Evolutionary conservation across 1,284 basidiomycete genomes (phyloP).

Genomic region (Gymnopus androsaceus): DNA sequence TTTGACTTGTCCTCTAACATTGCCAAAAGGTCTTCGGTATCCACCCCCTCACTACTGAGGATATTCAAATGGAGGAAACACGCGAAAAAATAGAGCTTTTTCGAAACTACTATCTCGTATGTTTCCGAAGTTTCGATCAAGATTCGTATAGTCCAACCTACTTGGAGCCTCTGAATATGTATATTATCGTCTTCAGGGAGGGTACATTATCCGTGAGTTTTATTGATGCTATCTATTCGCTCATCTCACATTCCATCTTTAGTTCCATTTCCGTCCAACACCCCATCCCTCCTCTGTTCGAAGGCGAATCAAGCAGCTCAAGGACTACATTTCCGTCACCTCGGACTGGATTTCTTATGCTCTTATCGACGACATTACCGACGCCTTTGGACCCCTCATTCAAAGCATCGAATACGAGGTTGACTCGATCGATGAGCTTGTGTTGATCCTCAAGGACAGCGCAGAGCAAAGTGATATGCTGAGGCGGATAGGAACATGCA

Average conservation of each 20-base stretch:
- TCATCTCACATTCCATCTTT: background rate
- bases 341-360: slow-evolving; percentile 99
- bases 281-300: slow-evolving; percentile 98
- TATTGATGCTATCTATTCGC: background rate
- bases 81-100: slow-evolving; percentile 99
- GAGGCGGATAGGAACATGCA: slow-evolving; percentile 90
- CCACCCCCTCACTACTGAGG: slow-evolving; percentile 98
- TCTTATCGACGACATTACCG: slow-evolving; percentile 99
- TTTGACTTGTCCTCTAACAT: background rate
- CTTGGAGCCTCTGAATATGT: slow-evolving; percentile 99
- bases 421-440: slow-evolving; percentile 97
- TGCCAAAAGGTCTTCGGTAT: slow-evolving; percentile 84
- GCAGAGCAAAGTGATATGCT: slow-evolving; percentile 67
- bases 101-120: slow-evolving; percentile 98
- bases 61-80: slow-evolving; percentile 99
- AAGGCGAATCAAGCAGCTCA: slow-evolving; percentile 97
- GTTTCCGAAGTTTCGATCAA: slow-evolving; percentile 99
- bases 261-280: slow-evolving; percentile 98
- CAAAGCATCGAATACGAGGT: slow-evolving; percentile 99
- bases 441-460: slow-evolving; percentile 84
- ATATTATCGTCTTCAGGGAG: slow-evolving; percentile 98
- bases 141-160: slow-evolving; percentile 97
- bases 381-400: slow-evolving; percentile 98
- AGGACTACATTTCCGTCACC: slow-evolving; percentile 98
- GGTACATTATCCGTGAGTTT: slow-evolving; percentile 85